Conservation (phyloP, 2,329 filamentous ascomycete genomes). For the Pseudogymnoascus sp. region DNA sequence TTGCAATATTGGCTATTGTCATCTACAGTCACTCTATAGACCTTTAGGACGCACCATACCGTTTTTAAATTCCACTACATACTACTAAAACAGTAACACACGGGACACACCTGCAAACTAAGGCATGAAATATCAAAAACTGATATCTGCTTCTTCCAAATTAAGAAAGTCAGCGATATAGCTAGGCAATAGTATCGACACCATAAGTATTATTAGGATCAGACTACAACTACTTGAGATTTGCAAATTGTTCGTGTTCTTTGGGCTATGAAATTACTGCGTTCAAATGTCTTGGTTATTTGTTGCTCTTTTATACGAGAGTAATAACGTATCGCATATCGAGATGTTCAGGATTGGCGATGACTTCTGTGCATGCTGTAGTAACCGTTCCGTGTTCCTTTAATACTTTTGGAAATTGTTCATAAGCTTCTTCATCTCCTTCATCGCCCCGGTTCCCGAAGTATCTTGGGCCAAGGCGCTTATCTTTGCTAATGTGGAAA, state of each 20-base stretch:
- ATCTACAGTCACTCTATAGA: too few relatives aligned
- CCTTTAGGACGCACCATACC: too few relatives aligned
- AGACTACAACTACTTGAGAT: too few relatives aligned
- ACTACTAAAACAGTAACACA: too few relatives aligned
- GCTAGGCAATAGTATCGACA: too few relatives aligned
- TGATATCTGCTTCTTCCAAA: too few relatives aligned
- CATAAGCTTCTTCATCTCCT: background rate
- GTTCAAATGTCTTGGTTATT: background rate
- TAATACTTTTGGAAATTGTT: background rate
- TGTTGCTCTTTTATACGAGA: background rate
- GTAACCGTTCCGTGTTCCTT: background rate
- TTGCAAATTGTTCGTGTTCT: background rate
- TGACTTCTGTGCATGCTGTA: background rate
- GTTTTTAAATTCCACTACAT: too few relatives aligned
- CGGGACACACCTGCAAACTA: too few relatives aligned
- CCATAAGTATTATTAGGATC: too few relatives aligned
- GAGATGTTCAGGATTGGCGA: background rate
- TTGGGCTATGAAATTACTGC: background rate
- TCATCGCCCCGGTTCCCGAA: background rate
- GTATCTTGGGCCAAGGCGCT: background rate
- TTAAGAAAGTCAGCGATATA: too few relatives aligned
- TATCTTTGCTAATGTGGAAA: background rate
- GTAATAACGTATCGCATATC: background rate
- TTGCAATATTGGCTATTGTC: too few relatives aligned
- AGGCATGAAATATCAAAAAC: too few relatives aligned